Conservation (phyloP, 1,284 basidiomycete species). For the Sporisorium scitamineum region DNA sequence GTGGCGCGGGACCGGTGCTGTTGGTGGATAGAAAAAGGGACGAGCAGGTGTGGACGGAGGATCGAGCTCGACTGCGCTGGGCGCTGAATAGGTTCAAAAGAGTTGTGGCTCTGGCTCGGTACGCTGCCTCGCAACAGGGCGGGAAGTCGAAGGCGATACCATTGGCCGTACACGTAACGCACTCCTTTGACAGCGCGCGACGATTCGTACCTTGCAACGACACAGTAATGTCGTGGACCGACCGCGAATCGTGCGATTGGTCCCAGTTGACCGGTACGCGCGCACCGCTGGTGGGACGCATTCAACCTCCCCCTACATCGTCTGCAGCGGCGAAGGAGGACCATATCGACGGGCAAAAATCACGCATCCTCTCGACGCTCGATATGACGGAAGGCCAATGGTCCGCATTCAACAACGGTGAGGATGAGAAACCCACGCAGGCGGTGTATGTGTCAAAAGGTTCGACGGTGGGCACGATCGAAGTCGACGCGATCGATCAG, state of each 20-base stretch:
- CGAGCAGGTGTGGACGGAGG: conserved; percentile 28
- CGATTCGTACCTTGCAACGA: not conserved
- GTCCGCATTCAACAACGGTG: conserved; percentile 6
- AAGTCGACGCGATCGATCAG: conserved; percentile 57
- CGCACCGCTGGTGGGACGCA: conserved; percentile 27
- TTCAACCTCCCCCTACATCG: not conserved
- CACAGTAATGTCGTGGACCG: conserved; percentile 1
- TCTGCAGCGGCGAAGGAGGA: not conserved
- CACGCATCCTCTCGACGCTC: conserved; percentile 7
- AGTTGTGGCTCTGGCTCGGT: conserved; percentile 40
- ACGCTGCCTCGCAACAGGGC: conserved; percentile 3
- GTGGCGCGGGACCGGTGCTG: conserved; percentile 13
- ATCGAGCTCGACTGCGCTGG: conserved; percentile 25
- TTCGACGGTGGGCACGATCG: conserved; percentile 25
- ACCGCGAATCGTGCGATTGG: conserved; percentile 36
- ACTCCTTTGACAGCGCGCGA: conserved; percentile 21
- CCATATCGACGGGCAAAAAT: not conserved
- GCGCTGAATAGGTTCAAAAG: conserved; percentile 35
- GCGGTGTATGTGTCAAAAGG: conserved; percentile 5
- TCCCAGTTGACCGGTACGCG: conserved; percentile 7
- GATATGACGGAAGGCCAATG: conserved; percentile 26
- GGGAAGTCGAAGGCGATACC: conserved; percentile 26
- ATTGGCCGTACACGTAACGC: conserved; percentile 51
- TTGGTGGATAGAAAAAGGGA: conserved; percentile 57
- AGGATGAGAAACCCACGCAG: too few species aligned